phyloP scores from a whole-genome alignment of 192 early-diverging fungal genomes.

The Backusella macrospora region DNA sequence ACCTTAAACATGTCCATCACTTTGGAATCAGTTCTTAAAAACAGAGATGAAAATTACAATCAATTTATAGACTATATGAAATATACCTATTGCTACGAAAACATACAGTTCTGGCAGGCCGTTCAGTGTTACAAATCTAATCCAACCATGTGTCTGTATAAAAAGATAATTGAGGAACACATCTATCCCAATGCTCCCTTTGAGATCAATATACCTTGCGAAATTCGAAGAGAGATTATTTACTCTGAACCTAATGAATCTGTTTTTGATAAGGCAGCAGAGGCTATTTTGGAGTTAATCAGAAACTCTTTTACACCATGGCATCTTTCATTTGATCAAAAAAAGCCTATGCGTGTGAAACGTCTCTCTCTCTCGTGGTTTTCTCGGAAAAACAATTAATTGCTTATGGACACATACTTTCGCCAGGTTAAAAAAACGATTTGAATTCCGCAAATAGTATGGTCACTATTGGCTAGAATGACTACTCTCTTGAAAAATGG shows the following conservation, averaged over 20 bases:
- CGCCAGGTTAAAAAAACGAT: background rate
- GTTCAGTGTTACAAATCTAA: constrained; percentile 37
- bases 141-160: constrained; percentile 18
- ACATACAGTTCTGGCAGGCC: constrained; percentile 43
- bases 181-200: constrained; percentile 31
- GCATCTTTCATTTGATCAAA: constrained; percentile 14
- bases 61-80: constrained; percentile 12
- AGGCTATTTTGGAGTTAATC: constrained; percentile 36
- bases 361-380: constrained; percentile 8
- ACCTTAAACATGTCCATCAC: background rate
- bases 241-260: constrained; percentile 35
- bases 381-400: constrained; percentile 6
- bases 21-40: constrained; percentile 23
- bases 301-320: constrained; percentile 27
- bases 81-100: constrained; percentile 39
- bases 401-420: background rate
- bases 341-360: constrained; percentile 1
- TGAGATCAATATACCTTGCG: constrained; percentile 40
- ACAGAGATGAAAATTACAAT: constrained; percentile 9
- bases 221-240: constrained; percentile 30
- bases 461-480: background rate
- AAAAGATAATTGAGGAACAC: background rate
- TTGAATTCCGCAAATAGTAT: background rate
- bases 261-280: constrained; percentile 23
- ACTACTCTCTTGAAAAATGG: background rate